Conservation (phyloP, 805 yeast species). For the Saccharomycopsis lassenensis region DNA sequence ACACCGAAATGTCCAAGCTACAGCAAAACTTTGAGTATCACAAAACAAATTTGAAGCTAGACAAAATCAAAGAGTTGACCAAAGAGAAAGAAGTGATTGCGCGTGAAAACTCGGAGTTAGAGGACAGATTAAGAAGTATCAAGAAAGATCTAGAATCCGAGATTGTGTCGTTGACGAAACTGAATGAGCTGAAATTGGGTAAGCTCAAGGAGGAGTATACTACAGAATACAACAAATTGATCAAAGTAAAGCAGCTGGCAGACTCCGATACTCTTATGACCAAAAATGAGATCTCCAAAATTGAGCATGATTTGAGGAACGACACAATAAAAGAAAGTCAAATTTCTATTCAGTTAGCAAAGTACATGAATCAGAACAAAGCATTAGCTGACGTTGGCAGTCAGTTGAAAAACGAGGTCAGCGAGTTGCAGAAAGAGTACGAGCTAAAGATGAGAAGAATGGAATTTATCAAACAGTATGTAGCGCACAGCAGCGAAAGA, state of each 20-base stretch:
- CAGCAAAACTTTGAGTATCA: no score
- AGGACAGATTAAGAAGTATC: background rate
- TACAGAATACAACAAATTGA: conserved; percentile 22
- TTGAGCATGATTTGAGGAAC: conserved; percentile 9
- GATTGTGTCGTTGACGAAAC: background rate
- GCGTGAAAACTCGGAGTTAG: no score
- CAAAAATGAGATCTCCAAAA: conserved; percentile 1
- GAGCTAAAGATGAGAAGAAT: conserved; percentile 18
- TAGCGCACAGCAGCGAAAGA: conserved; percentile 16
- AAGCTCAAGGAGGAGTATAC: conserved; percentile 14
- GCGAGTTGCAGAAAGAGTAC: conserved; percentile 16
- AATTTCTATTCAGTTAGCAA: conserved; percentile 8
- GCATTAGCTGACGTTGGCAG: background rate
- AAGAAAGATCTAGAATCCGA: background rate
- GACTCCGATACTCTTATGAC: background rate
- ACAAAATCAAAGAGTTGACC: no score
- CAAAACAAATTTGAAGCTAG: background rate
- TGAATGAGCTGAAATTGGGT: background rate
- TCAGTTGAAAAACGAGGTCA: conserved; percentile 8
- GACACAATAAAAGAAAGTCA: conserved; percentile 20
- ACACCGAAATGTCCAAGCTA: no score
- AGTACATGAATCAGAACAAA: background rate
- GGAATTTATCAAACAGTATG: conserved; percentile 12
- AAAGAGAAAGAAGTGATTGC: no score
- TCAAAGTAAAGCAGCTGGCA: conserved; percentile 25